Conservation (phyloP, 208 protist genomes). For the Trypanosoma grayi region DNA sequence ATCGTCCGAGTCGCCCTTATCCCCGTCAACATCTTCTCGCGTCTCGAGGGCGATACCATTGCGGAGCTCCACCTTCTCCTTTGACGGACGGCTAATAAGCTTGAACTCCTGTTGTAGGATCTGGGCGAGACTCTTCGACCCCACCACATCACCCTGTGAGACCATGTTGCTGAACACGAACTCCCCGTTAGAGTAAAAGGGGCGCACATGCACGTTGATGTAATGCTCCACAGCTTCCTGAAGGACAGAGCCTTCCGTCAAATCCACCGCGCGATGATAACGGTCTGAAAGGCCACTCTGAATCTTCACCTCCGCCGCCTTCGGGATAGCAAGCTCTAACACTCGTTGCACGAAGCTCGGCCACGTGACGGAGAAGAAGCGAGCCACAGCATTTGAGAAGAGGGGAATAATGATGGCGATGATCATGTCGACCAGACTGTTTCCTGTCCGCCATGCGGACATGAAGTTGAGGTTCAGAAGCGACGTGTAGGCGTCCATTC, state of each 20-base stretch:
- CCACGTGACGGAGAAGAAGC: slow-evolving; percentile 50
- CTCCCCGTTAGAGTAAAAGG: slow-evolving; percentile 40
- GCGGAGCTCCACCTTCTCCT: slow-evolving; percentile 10
- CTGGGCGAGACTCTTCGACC: not conserved
- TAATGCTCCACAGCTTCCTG: slow-evolving; percentile 67
- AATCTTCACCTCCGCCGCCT: slow-evolving; percentile 17
- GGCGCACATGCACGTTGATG: slow-evolving; percentile 36
- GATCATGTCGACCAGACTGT: slow-evolving; percentile 77
- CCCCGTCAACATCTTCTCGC: not conserved
- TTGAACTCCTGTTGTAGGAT: slow-evolving; percentile 21
- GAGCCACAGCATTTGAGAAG: slow-evolving; percentile 41
- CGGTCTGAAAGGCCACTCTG: slow-evolving; percentile 20
- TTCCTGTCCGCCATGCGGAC: slow-evolving; percentile 81
- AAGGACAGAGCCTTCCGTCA: slow-evolving; percentile 45
- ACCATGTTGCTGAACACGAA: slow-evolving; percentile 17
- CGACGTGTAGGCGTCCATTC: slow-evolving; percentile 77
- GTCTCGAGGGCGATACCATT: slow-evolving; percentile 12
- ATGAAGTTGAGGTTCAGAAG: slow-evolving; percentile 89
- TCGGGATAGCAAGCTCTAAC: slow-evolving; percentile 18
- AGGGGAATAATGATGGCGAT: slow-evolving; percentile 79
- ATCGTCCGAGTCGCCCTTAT: not conserved
- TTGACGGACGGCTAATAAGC: slow-evolving; percentile 18
- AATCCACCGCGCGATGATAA: slow-evolving; percentile 25
- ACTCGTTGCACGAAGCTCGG: slow-evolving; percentile 31
- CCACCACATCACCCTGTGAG: not conserved